phyloP scores from a whole-genome alignment of 1,284 basidiomycete genomes.

The Cutaneotrichosporon sp. region DNA sequence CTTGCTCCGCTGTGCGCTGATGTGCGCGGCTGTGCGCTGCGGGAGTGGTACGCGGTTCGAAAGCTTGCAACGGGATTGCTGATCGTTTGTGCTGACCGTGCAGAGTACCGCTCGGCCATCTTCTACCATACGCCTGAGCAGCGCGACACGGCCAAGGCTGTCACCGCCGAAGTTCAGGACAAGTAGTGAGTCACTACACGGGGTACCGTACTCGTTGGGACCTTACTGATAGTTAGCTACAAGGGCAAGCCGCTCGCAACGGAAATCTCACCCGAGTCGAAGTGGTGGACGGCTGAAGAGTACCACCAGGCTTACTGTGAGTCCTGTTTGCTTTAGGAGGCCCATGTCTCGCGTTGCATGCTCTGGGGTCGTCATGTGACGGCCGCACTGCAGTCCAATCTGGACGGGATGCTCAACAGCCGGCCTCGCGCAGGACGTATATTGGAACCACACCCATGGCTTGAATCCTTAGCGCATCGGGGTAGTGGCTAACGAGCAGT shows the following conservation, averaged over 20 bases:
- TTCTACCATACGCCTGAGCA: conserved; percentile 78
- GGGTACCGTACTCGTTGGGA: no score
- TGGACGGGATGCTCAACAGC: no score
- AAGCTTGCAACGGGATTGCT: background rate
- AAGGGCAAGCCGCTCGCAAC: conserved; percentile 74
- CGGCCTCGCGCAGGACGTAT: no score
- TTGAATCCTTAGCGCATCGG: no score
- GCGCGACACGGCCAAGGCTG: conserved; percentile 63
- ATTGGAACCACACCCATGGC: no score
- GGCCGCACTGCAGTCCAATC: no score
- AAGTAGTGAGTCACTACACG: conserved; percentile 62
- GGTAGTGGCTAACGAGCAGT: conserved; percentile 26
- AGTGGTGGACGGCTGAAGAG: conserved; percentile 75
- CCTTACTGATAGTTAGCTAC: conserved; percentile 52
- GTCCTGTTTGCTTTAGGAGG: conserved; percentile 21
- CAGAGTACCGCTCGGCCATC: conserved; percentile 91
- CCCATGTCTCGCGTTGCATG: no score
- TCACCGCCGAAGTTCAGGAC: conserved; percentile 79
- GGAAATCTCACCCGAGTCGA: conserved; percentile 59
- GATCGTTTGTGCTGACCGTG: background rate
- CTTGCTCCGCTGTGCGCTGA: no score
- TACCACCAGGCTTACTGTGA: conserved; percentile 74
- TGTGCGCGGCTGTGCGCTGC: no score
- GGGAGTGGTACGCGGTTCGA: no score
- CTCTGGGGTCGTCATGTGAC: no score